These are phyloP conservation scores for Monilinia fructigena DNA, from an alignment of 2,329 filamentous ascomycete species.

Conservation along the genomic window DNA sequence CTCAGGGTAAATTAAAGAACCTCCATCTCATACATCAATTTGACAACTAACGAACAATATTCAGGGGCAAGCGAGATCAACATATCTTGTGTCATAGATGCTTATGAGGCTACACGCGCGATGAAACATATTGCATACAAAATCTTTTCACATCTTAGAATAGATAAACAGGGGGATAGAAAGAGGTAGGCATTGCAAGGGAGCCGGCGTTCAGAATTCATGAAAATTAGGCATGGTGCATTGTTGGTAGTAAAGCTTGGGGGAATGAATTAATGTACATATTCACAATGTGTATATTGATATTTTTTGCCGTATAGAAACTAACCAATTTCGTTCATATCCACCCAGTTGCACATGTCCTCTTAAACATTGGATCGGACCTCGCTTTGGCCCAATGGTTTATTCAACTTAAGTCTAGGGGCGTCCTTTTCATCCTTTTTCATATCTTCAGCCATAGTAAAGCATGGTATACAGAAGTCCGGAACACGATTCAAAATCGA, in stretches of 20 bases:
- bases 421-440: no score
- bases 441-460: neutral
- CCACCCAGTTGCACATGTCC: neutral
- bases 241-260: constrained; percentile 10
- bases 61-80: constrained; percentile 96
- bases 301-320: constrained; percentile 16
- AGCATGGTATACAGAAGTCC: neutral
- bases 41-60: constrained; percentile 9
- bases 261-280: constrained; percentile 13
- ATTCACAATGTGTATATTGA: constrained; percentile 14
- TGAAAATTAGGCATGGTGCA: constrained; percentile 14
- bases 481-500: no score
- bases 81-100: constrained; percentile 96
- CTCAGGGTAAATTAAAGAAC: constrained; percentile 68
- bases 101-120: constrained; percentile 83
- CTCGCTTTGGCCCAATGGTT: neutral
- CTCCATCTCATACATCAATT: constrained; percentile 14
- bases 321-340: neutral
- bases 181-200: constrained; percentile 15
- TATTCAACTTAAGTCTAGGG: neutral
- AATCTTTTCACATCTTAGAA: constrained; percentile 92
- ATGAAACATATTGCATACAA: constrained; percentile 95
- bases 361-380: neutral
- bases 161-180: constrained; percentile 28
- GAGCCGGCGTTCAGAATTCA: constrained; percentile 16